Conservation (phyloP, 768 basidiomycete species). For the Mycena latifolia region DNA sequence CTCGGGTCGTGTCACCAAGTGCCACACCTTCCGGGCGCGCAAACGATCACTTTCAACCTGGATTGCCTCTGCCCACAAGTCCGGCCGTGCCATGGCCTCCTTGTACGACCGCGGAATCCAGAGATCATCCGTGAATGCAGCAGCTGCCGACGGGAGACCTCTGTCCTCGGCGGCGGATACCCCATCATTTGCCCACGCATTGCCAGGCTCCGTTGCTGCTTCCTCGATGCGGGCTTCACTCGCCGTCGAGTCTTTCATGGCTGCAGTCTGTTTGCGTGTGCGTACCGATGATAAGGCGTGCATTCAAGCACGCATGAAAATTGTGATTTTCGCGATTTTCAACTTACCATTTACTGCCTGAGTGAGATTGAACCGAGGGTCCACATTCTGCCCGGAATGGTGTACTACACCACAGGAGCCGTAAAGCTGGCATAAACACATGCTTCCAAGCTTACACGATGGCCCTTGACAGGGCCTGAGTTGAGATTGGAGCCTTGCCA, state of each 20-base stretch:
- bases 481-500: too few species aligned
- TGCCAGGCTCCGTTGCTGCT: neutral
- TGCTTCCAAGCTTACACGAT: too few species aligned
- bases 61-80: neutral
- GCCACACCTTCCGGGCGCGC: slow-evolving; percentile 37
- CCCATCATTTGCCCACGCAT: slow-evolving; percentile 4
- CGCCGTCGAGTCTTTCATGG: neutral
- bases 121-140: neutral
- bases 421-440: too few species aligned
- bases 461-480: too few species aligned
- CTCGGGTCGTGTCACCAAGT: neutral
- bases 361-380: neutral
- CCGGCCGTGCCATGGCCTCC: slow-evolving; percentile 4
- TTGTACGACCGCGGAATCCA: slow-evolving; percentile 13
- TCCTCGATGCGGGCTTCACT: neutral
- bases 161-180: neutral
- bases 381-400: slow-evolving; percentile 2
- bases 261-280: too few species aligned
- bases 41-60: neutral
- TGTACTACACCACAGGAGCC: too few species aligned
- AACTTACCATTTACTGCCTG: neutral
- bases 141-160: neutral
- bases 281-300: too few species aligned
- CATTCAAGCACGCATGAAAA: neutral
- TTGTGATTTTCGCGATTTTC: neutral